phyloP scores from a whole-genome alignment of 164 flowering plant genomes.

The Berberis thunbergii region DNA sequence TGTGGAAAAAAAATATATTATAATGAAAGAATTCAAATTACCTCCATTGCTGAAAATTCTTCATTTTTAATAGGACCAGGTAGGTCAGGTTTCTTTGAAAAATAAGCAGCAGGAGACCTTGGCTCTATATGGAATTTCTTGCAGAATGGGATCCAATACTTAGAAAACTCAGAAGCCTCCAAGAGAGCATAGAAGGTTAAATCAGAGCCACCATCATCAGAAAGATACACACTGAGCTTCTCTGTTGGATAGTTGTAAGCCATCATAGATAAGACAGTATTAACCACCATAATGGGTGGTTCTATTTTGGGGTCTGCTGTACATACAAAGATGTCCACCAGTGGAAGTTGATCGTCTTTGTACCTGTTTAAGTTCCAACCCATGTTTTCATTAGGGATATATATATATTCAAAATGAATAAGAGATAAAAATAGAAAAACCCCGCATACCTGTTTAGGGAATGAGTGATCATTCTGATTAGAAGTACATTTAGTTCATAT shows the following conservation, averaged over 20 bases:
- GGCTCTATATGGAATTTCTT: too few relatives aligned
- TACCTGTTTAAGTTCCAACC: not conserved
- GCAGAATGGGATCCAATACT: conserved; percentile 36
- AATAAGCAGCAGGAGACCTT: conserved; percentile 31
- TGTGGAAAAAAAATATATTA: too few relatives aligned
- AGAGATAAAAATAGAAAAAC: not conserved
- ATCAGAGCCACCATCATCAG: conserved; percentile 42
- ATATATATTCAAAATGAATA: too few relatives aligned
- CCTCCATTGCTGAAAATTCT: conserved; percentile 11
- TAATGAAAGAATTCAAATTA: not conserved
- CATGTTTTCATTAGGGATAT: conserved; percentile 3
- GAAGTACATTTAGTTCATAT: not conserved
- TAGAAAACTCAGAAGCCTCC: conserved; percentile 30
- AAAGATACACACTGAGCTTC: conserved; percentile 33
- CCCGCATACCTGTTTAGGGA: not conserved
- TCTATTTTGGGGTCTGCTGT: conserved; percentile 40
- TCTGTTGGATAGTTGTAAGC: conserved; percentile 38
- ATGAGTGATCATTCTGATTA: not conserved
- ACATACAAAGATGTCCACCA: conserved; percentile 40
- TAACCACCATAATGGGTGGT: conserved; percentile 38
- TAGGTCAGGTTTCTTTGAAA: not conserved
- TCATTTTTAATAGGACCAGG: not conserved
- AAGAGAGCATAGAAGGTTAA: conserved; percentile 38
- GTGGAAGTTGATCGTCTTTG: conserved; percentile 17
- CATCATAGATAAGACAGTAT: conserved; percentile 35